Base-by-base conservation (phyloP, 345 rosid species). In the Salix viminalis region DNA sequence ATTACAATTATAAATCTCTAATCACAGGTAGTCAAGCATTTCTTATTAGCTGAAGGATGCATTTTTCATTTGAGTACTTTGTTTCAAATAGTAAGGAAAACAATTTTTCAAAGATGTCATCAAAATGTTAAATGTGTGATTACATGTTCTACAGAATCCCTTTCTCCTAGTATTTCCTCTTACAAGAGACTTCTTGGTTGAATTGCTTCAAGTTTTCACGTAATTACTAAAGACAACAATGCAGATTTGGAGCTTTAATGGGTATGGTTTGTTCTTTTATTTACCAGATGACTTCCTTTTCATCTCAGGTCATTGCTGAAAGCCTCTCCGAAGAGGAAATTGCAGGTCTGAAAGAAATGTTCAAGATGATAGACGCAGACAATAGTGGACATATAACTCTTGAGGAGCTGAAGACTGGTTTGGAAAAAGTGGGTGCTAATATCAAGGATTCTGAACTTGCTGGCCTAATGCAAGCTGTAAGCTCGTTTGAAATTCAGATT, bases 331-430 rank as follows among this genome's bases (percentile, higher is more conserved):
- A 92, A 83, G 97, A 90, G 74, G 97, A 94, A 80, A 92, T 92
- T 70, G 98, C 95, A 8, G 97, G 98, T 37, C 79, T 94, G 58
- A 94, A 87, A 76, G 91, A 92, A 85, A 92, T 92, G 95, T 94
- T 94, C 84, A 91, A 89, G 88, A 94, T 91, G 97, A 94, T 94
- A 73, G 98, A 94, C 75, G 66, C 92, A 73, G 98, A 94, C 80
- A 85, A 83, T 52, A 94, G 98, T 26, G 97, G 98, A 50, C 88
- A 90, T 14, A 94, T 94, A 42, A 89, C 98, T 70, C 91, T 92
- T 6, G 97, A 94, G 78, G 98, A 94, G 85, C 86, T 94, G 73
- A 94, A 88, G 82, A 85, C 68, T 13, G 98, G 95, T 64, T 83
- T 94, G 81, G 95, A 86, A 76, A 91, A 87, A 88, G 94, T 88